phyloP scores from a whole-genome alignment of 2,329 filamentous ascomycete genomes.

The Fusarium cicatricum region DNA sequence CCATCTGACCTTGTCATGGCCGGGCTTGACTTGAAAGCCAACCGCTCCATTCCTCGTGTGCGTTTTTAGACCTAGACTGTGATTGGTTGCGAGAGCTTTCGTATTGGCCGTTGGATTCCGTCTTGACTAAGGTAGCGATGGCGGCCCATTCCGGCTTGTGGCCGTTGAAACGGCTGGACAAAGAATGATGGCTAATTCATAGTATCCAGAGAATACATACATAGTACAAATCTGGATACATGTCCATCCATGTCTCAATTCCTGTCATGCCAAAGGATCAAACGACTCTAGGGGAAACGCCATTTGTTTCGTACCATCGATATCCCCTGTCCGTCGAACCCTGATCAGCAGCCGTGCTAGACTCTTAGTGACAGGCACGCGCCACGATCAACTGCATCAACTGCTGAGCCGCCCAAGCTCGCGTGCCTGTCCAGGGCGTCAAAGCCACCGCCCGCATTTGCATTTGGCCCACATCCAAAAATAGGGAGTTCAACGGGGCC shows the following conservation, averaged over 20 bases:
- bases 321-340: constrained; percentile 4
- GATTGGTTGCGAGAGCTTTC: constrained; percentile 2
- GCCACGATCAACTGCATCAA: constrained; percentile 26
- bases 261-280: neutral
- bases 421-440: constrained; percentile 10
- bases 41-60: constrained; percentile 10
- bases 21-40: neutral
- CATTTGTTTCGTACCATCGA: constrained; percentile 23
- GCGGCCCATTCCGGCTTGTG: neutral
- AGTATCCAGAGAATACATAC: too few relatives aligned
- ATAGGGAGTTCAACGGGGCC: constrained; percentile 23
- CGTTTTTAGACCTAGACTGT: neutral
- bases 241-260: neutral
- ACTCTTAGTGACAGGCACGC: constrained; percentile 19
- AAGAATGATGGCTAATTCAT: neutral
- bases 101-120: constrained; percentile 10
- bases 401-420: constrained; percentile 32
- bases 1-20: neutral
- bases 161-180: constrained; percentile 1
- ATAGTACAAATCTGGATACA: neutral
- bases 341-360: constrained; percentile 16
- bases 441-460: constrained; percentile 35
- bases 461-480: constrained; percentile 25
- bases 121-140: neutral
- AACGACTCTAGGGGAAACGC: constrained; percentile 17